Evolutionary conservation across 345 rosid species (phyloP).

Genomic region (Brassica rapa): DNA sequence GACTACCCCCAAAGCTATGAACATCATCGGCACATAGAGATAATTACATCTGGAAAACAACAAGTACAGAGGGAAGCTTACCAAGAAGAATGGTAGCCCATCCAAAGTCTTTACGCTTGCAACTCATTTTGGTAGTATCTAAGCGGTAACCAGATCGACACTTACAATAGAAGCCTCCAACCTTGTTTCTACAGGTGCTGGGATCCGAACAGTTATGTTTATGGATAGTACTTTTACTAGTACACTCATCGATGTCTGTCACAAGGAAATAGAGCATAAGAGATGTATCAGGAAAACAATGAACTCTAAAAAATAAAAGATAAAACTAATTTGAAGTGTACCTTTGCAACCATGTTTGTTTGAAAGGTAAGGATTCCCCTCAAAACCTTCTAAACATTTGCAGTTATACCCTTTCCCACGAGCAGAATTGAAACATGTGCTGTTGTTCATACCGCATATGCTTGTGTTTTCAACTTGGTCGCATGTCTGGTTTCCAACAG

Average conservation of each 20-base stretch:
- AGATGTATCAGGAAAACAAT: not conserved
- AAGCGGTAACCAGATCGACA: constrained; percentile 21
- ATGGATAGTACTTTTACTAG: not conserved
- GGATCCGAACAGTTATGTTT: not conserved
- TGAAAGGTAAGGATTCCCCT: not conserved
- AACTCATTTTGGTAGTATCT: not conserved
- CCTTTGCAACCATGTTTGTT: not conserved
- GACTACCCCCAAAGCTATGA: no score
- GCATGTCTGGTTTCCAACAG: constrained; percentile 1
- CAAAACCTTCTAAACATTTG: not conserved
- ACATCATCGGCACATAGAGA: no score
- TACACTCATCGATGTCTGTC: not conserved
- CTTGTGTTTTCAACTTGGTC: not conserved
- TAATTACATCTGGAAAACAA: not conserved
- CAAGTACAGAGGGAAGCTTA: not conserved
- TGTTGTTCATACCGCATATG: not conserved
- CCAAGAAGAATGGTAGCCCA: not conserved
- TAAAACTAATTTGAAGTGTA: not conserved
- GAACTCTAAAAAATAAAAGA: not conserved
- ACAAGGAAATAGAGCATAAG: not conserved
- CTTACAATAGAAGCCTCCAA: constrained; percentile 33
- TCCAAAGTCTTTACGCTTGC: not conserved
- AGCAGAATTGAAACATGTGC: not conserved
- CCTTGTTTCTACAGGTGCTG: not conserved
- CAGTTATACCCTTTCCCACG: constrained; percentile 30